These are phyloP conservation scores for Pleurotus sapidus DNA, from an alignment of 768 basidiomycete species.

Conservation along the genomic window DNA sequence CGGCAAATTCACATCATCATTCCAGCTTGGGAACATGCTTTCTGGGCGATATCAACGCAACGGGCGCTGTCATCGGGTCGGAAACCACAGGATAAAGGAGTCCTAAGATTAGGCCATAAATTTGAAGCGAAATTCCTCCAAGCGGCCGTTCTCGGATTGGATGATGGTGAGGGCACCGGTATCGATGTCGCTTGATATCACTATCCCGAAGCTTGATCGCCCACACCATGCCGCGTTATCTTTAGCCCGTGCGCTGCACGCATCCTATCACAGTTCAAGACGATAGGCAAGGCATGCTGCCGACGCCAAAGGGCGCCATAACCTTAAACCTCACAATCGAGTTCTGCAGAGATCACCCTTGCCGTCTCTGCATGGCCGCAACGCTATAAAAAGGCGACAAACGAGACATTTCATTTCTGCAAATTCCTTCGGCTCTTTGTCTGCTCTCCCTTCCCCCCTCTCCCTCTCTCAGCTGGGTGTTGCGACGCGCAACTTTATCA, in stretches of 20 bases:
- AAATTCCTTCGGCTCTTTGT: background rate
- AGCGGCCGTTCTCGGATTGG: constrained; percentile 3
- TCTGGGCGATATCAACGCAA: background rate
- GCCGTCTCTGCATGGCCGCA: constrained; percentile 1
- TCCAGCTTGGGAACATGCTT: background rate
- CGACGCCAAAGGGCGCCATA: constrained; percentile 1
- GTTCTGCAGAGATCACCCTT: background rate
- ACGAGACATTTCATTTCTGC: background rate
- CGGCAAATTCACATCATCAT: background rate
- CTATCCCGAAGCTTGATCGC: background rate
- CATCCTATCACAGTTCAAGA: background rate
- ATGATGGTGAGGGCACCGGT: background rate
- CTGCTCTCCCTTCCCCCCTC: background rate
- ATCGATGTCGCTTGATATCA: background rate
- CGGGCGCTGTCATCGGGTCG: background rate
- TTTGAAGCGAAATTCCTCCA: background rate
- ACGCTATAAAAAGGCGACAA: constrained; percentile 4
- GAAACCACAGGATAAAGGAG: background rate
- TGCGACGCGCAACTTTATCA: background rate
- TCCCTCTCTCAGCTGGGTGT: background rate
- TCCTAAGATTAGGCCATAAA: no score
- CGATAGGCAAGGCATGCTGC: constrained; percentile 1
- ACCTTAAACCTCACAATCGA: constrained; percentile 1
- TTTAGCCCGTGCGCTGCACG: background rate
- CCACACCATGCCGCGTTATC: background rate